A percentile compares a stretch with the other conserved stretches of the same genome.
Conservation (phyloP, 1,139 yeast genomes). For the Protomyces inundatus region DNA sequence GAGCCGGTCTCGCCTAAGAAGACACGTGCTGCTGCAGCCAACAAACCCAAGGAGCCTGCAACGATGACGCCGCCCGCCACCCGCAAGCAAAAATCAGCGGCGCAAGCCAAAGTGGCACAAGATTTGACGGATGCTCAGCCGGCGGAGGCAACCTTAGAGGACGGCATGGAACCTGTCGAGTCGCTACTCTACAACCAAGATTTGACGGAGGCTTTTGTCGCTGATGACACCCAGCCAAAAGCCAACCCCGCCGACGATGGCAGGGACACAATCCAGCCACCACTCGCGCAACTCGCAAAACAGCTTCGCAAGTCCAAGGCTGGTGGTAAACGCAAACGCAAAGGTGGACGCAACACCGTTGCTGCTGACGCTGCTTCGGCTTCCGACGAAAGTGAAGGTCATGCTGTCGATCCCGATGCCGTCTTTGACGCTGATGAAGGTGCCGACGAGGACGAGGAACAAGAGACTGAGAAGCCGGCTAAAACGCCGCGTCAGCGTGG, state of each 20-base stretch:
- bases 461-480: not conserved
- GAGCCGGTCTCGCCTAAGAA: too few species aligned
- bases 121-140: too few species aligned
- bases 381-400: not conserved
- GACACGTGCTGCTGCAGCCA: not conserved
- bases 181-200: too few species aligned
- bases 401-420: not conserved
- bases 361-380: not conserved
- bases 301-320: not conserved
- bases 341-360: not conserved
- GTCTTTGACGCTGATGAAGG: not conserved
- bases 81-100: not conserved
- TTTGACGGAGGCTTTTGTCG: too few species aligned
- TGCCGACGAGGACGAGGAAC: not conserved
- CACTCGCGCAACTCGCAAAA: not conserved
- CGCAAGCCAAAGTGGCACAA: too few species aligned
- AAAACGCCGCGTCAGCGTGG: not conserved
- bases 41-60: not conserved
- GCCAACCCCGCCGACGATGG: not conserved
- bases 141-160: too few species aligned
- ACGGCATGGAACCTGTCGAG: too few species aligned
- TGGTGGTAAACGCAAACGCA: not conserved
- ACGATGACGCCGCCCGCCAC: not conserved
- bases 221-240: too few species aligned
- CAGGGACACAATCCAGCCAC: not conserved